These are phyloP conservation scores for Anisodus tanguticus DNA, from an alignment of 257 asterid species.

Conservation along the genomic window DNA sequence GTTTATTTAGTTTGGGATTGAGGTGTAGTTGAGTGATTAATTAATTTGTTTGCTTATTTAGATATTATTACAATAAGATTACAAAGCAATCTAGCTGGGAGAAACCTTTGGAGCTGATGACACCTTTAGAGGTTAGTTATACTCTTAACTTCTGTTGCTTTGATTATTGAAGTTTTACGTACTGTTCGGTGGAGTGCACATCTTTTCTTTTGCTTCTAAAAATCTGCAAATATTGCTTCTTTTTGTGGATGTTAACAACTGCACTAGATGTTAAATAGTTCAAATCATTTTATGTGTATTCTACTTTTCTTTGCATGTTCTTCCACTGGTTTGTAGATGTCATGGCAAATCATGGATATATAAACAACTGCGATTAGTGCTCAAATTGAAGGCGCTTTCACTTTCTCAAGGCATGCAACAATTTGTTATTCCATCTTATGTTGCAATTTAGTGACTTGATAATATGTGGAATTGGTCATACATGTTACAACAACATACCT, in stretches of 20 bases:
- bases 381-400: constrained; percentile 85
- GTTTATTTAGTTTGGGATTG: constrained; percentile 15
- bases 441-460: constrained; percentile 48
- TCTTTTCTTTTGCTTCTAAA: constrained; percentile 40
- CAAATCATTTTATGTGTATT: constrained; percentile 56
- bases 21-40: not conserved
- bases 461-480: constrained; percentile 41
- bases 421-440: constrained; percentile 56
- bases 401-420: constrained; percentile 90
- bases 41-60: constrained; percentile 39
- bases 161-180: constrained; percentile 30
- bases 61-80: constrained; percentile 87
- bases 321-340: constrained; percentile 89
- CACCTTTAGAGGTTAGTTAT: constrained; percentile 86
- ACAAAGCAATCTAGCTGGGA: constrained; percentile 98
- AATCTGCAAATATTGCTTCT: constrained; percentile 40
- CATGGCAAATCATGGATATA: constrained; percentile 87
- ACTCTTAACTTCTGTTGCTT: constrained; percentile 34
- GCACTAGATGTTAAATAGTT: constrained; percentile 46
- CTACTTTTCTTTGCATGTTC: constrained; percentile 85
- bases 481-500: no score
- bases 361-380: constrained; percentile 77
- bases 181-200: constrained; percentile 29
- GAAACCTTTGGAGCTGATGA: constrained; percentile 94
- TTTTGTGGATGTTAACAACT: constrained; percentile 51